Conservation (phyloP, 768 basidiomycete species). For the Kwoniella mangroviensis region DNA sequence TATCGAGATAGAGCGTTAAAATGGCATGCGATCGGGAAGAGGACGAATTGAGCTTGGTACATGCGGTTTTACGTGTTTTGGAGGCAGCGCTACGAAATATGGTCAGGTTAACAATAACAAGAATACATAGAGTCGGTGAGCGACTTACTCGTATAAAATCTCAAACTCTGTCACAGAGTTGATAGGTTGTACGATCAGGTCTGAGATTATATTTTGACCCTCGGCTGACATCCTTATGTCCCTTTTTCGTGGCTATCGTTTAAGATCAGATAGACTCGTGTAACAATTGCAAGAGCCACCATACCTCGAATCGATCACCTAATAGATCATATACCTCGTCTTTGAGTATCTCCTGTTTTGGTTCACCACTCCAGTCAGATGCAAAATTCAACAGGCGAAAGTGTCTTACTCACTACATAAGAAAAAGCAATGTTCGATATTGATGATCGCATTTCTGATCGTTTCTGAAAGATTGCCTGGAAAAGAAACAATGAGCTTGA, state of each 20-base stretch:
- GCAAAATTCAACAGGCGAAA: slow-evolving; percentile 1
- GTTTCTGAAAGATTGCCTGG: slow-evolving; percentile 51
- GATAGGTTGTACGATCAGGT: slow-evolving; percentile 60
- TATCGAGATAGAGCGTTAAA: slow-evolving; percentile 69
- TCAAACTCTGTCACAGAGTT: slow-evolving; percentile 63
- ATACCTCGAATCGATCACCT: slow-evolving; percentile 50
- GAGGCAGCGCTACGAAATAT: slow-evolving; percentile 65
- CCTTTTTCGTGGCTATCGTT: slow-evolving; percentile 61
- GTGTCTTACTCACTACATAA: slow-evolving; percentile 61
- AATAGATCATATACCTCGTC: slow-evolving; percentile 89
- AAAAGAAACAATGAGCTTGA: no score
- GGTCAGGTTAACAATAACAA: background rate
- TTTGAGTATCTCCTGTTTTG: slow-evolving; percentile 88
- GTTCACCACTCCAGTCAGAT: no score
- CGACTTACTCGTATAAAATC: slow-evolving; percentile 56
- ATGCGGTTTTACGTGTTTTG: slow-evolving; percentile 78
- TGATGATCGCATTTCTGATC: slow-evolving; percentile 49
- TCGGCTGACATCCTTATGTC: slow-evolving; percentile 65
- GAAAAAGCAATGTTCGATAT: slow-evolving; percentile 65
- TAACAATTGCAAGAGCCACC: no score
- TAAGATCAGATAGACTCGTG: no score
- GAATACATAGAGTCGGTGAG: background rate
- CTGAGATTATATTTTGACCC: slow-evolving; percentile 66
- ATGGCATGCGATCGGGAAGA: slow-evolving; percentile 90
- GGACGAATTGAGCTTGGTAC: slow-evolving; percentile 79